Evolutionary conservation across 2,329 filamentous ascomycete genomes (phyloP).

Genomic region (Fusarium sp.): DNA sequence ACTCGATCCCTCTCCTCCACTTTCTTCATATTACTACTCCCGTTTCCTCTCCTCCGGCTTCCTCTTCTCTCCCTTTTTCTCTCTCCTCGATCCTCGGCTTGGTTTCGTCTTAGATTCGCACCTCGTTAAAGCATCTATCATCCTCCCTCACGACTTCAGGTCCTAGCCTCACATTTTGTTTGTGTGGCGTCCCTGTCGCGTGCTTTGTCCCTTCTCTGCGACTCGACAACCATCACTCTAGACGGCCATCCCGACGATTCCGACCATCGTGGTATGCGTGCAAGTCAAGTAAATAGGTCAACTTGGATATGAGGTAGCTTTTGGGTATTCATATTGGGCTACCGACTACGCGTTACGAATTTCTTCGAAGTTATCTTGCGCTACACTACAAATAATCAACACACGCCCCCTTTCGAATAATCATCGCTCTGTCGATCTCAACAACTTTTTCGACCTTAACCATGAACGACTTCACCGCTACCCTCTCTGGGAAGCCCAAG

Average conservation of each 20-base stretch:
- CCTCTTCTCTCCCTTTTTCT: constrained; percentile 23
- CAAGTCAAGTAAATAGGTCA: constrained; percentile 35
- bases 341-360: constrained; percentile 34
- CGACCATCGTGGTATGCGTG: constrained; percentile 33
- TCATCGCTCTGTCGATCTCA: constrained; percentile 14
- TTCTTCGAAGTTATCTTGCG: constrained; percentile 23
- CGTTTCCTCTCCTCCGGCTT: constrained; percentile 36
- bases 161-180: constrained; percentile 24
- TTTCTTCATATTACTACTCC: constrained; percentile 41
- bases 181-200: constrained; percentile 44
- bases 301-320: constrained; percentile 52
- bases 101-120: constrained; percentile 35
- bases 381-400: constrained; percentile 15
- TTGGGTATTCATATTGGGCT: constrained; percentile 49
- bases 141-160: constrained; percentile 24
- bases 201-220: constrained; percentile 40
- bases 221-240: constrained; percentile 37
- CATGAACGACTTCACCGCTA: constrained; percentile 54
- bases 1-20: constrained; percentile 41
- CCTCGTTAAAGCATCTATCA: constrained; percentile 33
- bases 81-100: constrained; percentile 37
- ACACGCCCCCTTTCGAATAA: constrained; percentile 7
- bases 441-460: constrained; percentile 28
- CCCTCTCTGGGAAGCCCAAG: constrained; percentile 55
- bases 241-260: constrained; percentile 37